A percentile compares a stretch with the other conserved stretches of the same genome.
Evolutionary conservation across 805 yeast species (phyloP).

Genomic region (Saturnispora sanitii): DNA sequence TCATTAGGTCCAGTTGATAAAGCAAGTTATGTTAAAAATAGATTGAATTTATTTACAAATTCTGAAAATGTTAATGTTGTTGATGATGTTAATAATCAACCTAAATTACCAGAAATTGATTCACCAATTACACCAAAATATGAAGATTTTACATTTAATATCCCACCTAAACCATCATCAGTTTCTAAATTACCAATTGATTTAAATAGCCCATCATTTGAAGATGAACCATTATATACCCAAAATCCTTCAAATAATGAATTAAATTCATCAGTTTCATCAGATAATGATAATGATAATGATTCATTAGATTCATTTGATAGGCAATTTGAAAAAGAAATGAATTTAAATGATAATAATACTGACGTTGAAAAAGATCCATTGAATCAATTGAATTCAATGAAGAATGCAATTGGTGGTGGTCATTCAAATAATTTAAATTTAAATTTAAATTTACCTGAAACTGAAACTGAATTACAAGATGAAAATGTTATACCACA

Average conservation of each 20-base stretch:
- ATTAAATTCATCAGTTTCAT: background rate
- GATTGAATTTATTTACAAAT: conserved; percentile 2
- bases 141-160: background rate
- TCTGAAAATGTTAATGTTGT: background rate
- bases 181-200: background rate
- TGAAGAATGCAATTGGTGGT: conserved; percentile 3
- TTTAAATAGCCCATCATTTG: background rate
- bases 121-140: background rate
- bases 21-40: conserved; percentile 9
- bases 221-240: conserved; percentile 2
- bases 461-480: background rate
- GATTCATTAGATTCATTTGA: conserved; percentile 13
- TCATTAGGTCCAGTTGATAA: background rate
- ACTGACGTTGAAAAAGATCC: conserved; percentile 7
- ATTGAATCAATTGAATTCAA: conserved; percentile 8
- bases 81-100: too few species aligned
- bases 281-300: background rate
- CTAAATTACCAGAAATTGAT: background rate
- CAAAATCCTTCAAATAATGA: background rate
- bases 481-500: background rate
- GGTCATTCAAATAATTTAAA: background rate
- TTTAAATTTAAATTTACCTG: background rate
- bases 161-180: background rate
- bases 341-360: background rate
- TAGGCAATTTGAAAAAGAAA: conserved; percentile 7